Percentiles rank a stretch among this genome's conserved stretches.
Evolutionary conservation across 202 grass and related monocot species (phyloP).

Genomic region (Digitaria exilis): DNA sequence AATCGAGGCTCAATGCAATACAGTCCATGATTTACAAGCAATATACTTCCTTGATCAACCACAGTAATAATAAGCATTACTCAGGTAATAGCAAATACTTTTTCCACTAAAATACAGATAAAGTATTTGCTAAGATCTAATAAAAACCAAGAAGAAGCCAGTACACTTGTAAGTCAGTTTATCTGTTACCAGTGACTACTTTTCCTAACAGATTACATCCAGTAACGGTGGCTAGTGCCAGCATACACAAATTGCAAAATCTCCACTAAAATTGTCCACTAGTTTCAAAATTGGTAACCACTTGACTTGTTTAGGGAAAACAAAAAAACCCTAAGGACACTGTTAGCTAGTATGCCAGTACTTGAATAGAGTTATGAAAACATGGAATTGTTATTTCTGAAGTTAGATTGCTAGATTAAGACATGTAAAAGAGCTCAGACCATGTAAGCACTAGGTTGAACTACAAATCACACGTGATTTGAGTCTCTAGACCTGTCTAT

Average conservation of each 20-base stretch:
- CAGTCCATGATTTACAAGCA: too few relatives aligned
- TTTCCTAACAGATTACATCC: background rate
- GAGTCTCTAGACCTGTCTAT: background rate
- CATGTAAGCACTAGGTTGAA: conserved; percentile 18
- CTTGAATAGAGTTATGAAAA: conserved; percentile 4
- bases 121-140: conserved; percentile 2
- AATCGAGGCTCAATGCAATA: too few relatives aligned
- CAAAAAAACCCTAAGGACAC: conserved; percentile 3
- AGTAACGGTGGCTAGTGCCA: background rate
- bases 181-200: conserved; percentile 24
- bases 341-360: background rate
- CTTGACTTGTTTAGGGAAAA: background rate
- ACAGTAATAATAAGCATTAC: conserved; percentile 3
- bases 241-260: conserved; percentile 2
- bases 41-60: background rate
- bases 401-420: conserved; percentile 20
- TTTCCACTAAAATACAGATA: background rate
- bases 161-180: background rate
- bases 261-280: background rate
- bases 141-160: conserved; percentile 32
- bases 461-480: conserved; percentile 7
- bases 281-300: background rate
- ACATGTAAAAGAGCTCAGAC: conserved; percentile 16
- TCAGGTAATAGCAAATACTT: background rate
- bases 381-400: background rate